Base-by-base conservation (phyloP, 352 stramenopile genomes). In the Pythium myriotylum region DNA sequence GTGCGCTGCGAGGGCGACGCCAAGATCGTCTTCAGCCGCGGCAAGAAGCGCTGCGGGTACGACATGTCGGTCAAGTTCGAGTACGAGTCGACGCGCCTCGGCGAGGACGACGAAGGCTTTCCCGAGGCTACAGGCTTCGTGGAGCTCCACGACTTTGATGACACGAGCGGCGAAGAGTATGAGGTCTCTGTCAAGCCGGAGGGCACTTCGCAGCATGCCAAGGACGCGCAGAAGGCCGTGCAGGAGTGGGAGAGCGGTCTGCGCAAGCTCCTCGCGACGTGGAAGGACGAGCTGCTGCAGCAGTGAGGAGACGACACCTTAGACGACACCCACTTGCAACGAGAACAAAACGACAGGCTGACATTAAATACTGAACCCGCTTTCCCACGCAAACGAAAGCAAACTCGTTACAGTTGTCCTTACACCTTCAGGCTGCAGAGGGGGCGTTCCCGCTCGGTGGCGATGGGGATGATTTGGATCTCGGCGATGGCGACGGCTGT, bases 11-110 rank as follows among this genome's bases (percentile, higher is more conserved):
- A 92, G 2, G 86, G 86, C 29, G 86, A 94, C 22, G 83, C 86
- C 33, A 94, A 94, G 82, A 75, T 94, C 61, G 81, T 94, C 14
- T 91, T 92, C 52, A 92, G 84, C 59, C 81, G 86, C 37, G 81
- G 86, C 41, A 91, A 92, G 73, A 94, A 94, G 65, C 86, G 86
- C 41, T 94, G 86, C 43, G 84, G 86, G 5, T 94, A 92, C 59
- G 84, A 94, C 41, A 77, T 94, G 26, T 81, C 77, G 46, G 72
- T 94, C 69, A 92, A 92, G 67, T 94, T 92, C 51, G 80, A 83
- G 54, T 93, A 83, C 75, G 50, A 54, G 23, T 82, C 77, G 12
- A 83, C 59, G 35, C 74, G 62, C 17, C 24, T 54, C 0, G 71
- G 73, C 16, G 68, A 72, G 17, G 74, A 79, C 39, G 37, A 70